phyloP scores from a whole-genome alignment of 2,329 filamentous ascomycete genomes.

The Alternaria atra region DNA sequence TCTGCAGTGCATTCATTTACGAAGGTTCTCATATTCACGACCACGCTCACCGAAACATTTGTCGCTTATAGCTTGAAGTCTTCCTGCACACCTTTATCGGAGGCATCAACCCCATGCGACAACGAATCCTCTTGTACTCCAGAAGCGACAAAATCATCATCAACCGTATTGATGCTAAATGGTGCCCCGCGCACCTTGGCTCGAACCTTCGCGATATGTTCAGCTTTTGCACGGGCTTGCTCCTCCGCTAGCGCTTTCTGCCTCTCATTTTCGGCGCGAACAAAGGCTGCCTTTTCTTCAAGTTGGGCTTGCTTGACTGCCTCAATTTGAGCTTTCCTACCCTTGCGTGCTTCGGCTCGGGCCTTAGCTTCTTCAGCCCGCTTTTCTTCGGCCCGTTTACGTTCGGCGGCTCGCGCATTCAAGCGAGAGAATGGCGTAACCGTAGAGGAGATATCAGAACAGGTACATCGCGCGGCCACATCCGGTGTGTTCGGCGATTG shows the following conservation, averaged over 20 bases:
- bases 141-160: slow-evolving; percentile 2
- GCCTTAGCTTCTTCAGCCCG: background rate
- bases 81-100: background rate
- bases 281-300: slow-evolving; percentile 21
- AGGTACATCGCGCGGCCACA: background rate
- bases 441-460: background rate
- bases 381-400: slow-evolving; percentile 10
- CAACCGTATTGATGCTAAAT: background rate
- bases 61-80: background rate
- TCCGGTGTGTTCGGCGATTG: background rate
- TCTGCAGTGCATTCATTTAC: slow-evolving; percentile 18
- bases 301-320: slow-evolving; percentile 19
- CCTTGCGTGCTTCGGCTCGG: slow-evolving; percentile 10
- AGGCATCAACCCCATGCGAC: background rate
- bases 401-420: background rate
- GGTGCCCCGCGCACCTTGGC: slow-evolving; percentile 23
- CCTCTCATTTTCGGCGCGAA: slow-evolving; percentile 21
- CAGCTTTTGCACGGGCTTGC: slow-evolving; percentile 9
- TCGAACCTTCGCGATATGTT: slow-evolving; percentile 23
- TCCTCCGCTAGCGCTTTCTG: slow-evolving; percentile 11
- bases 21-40: slow-evolving; percentile 3
- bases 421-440: background rate
- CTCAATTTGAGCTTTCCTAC: slow-evolving; percentile 17
- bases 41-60: slow-evolving; percentile 16
- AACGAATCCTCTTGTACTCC: background rate